These are phyloP conservation scores for Colletotrichum graminicola DNA, from an alignment of 2,329 filamentous ascomycete genomes.

Conservation along the genomic window DNA sequence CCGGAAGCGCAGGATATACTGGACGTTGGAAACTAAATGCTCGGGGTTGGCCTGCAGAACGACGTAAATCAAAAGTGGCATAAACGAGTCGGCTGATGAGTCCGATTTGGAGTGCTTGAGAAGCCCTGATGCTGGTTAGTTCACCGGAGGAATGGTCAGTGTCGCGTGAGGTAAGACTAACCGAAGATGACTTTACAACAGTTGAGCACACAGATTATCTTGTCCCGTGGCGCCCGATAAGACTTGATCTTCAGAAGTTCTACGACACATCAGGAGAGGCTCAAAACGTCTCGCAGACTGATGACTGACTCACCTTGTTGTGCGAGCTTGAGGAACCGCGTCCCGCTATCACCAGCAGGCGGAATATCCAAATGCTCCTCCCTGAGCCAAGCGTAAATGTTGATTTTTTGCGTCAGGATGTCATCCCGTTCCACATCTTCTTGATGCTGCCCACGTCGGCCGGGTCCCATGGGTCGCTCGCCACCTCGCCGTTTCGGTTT, in stretches of 20 bases:
- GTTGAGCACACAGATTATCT: conserved; percentile 98
- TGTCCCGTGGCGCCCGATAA: conserved; percentile 96
- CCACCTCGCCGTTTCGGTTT: conserved; percentile 77
- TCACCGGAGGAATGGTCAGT: not conserved
- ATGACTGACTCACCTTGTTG: conserved; percentile 76
- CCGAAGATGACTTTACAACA: conserved; percentile 99
- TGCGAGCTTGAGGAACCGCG: conserved; percentile 87
- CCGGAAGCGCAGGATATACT: conserved; percentile 96
- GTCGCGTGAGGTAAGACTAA: conserved; percentile 53
- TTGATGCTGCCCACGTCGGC: conserved; percentile 94
- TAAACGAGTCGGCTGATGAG: conserved; percentile 95
- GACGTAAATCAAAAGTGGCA: conserved; percentile 94
- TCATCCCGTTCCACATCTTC: conserved; percentile 98
- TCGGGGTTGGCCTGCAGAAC: conserved; percentile 95
- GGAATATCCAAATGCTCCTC: conserved; percentile 96
- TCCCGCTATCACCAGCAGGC: conserved; percentile 84
- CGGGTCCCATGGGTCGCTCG: conserved; percentile 79
- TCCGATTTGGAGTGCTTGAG: conserved; percentile 93
- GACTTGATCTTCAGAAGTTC: conserved; percentile 96
- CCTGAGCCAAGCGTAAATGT: conserved; percentile 94
- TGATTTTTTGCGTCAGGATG: conserved; percentile 94
- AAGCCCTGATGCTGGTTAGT: conserved; percentile 67
- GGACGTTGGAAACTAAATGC: conserved; percentile 95
- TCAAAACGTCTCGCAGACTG: conserved; percentile 6
- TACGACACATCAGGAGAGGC: conserved; percentile 54